Evolutionary conservation across 2,329 filamentous ascomycete genomes (phyloP).

Genomic region (Beauveria australis): DNA sequence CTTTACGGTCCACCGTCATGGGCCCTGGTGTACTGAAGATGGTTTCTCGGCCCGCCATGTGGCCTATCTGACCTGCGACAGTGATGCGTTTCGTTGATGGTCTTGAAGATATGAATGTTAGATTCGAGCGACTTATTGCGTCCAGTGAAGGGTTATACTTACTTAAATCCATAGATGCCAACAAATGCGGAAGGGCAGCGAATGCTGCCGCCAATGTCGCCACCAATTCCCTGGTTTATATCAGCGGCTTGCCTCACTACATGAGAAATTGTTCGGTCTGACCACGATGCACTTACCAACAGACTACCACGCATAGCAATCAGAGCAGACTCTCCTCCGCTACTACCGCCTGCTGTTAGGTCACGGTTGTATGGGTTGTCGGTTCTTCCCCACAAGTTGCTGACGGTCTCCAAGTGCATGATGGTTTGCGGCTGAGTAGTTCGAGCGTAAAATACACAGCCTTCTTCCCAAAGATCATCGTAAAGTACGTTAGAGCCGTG

Average conservation of each 20-base stretch:
- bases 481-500: slow-evolving; percentile 26
- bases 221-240: slow-evolving; percentile 26
- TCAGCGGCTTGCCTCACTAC: neutral
- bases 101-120: slow-evolving; percentile 15
- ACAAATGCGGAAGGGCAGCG: slow-evolving; percentile 28
- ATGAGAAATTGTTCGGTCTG: neutral
- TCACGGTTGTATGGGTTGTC: slow-evolving; percentile 55
- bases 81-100: slow-evolving; percentile 25
- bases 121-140: neutral
- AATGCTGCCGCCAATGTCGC: slow-evolving; percentile 34
- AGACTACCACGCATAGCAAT: slow-evolving; percentile 33
- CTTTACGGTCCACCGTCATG: slow-evolving; percentile 26
- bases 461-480: slow-evolving; percentile 21
- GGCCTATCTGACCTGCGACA: slow-evolving; percentile 17
- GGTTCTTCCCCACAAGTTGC: slow-evolving; percentile 55
- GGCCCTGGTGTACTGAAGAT: slow-evolving; percentile 25
- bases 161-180: slow-evolving; percentile 29
- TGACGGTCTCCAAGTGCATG: slow-evolving; percentile 49
- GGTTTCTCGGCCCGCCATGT: slow-evolving; percentile 28
- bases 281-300: slow-evolving; percentile 18
- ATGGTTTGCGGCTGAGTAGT: slow-evolving; percentile 59
- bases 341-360: slow-evolving; percentile 55
- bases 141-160: neutral
- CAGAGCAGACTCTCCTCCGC: slow-evolving; percentile 45
- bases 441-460: slow-evolving; percentile 55